Base-by-base conservation (phyloP, 2,329 filamentous ascomycete genomes). In the Arthrocladium fulminans region DNA sequence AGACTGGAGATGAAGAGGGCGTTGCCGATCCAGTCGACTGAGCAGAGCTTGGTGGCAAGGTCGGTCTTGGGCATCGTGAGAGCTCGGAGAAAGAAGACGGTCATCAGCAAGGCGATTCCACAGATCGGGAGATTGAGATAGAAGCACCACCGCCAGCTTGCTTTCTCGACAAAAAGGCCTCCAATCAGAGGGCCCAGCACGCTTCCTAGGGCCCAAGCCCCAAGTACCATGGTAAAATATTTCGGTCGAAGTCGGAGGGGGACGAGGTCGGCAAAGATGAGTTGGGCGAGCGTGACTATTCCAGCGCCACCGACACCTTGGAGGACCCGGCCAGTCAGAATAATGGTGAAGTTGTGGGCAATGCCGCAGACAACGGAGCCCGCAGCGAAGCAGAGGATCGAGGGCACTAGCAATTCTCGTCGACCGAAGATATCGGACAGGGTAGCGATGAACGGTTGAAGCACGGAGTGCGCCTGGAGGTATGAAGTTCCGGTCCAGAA, bases 401-500 rank as follows among this genome's bases (percentile, higher is more conserved):
- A 68, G 0, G 59, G 50, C 9, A 74, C 61, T 38, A 74, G 65
- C 42, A 72, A 60, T 3, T 65, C 60, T 19, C 69, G 69, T 17
- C 73, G 69, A 2, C 72, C 73, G 49, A 77, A 74, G 17, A 73
- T 66, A 47, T 73, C 65, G 8, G 69, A 68, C 3, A 73, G 58
- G 0, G 65, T 60, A 1, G 67, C 67, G 47, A 67, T 66, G 43
- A 70, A 59, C 17, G 69, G 70, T 40, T 72, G 66, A 40, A 68
- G 66, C 24, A 68, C 65, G 12, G 58, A 74, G 45, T 72, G 74
- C 4, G 76, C 72, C 3, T 83, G 66, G 13, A 83, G 66, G 57
- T 80, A 83, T 22, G 75, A 75, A 7, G 79, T 81, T 1, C 79
- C 80, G 13, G 75, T 71, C 80, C 79, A 83, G 60, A 83, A 83